Evolutionary conservation across 345 rosid species (phyloP).

Genomic region (Corchorus olitorius): DNA sequence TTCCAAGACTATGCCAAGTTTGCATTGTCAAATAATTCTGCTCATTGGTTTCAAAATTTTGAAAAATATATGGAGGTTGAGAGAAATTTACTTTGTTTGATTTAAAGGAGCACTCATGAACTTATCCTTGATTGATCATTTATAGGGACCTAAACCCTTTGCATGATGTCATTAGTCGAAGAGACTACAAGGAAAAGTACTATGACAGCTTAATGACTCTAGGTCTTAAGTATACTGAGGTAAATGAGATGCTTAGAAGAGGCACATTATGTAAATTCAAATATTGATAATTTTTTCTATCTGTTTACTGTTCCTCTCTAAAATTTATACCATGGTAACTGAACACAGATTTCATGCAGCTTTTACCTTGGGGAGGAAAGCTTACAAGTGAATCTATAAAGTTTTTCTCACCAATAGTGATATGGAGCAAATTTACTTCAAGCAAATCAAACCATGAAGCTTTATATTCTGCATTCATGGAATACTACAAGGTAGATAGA

Average conservation of each 20-base stretch:
- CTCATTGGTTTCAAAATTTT: not conserved
- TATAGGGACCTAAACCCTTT: conserved; percentile 92
- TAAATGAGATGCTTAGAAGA: conserved; percentile 30
- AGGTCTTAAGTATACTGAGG: conserved; percentile 70
- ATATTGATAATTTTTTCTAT: not conserved
- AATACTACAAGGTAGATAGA: conserved; percentile 58
- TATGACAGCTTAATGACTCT: conserved; percentile 60
- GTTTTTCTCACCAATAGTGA: conserved; percentile 73
- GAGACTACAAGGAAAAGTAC: conserved; percentile 77
- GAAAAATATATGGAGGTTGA: not conserved
- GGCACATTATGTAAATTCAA: conserved; percentile 1
- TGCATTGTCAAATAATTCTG: not conserved
- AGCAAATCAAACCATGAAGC: conserved; percentile 42
- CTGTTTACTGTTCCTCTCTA: conserved; percentile 10
- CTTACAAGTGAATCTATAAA: conserved; percentile 82
- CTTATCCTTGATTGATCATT: conserved; percentile 17
- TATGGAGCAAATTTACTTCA: conserved; percentile 66
- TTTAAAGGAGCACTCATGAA: not conserved
- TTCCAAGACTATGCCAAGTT: not conserved
- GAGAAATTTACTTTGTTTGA: not conserved
- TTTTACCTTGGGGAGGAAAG: conserved; percentile 97
- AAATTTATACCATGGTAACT: conserved; percentile 37
- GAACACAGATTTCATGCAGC: conserved; percentile 65
- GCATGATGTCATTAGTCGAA: conserved; percentile 52
- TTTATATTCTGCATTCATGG: conserved; percentile 62